These are phyloP conservation scores for Rhizopogon vinicolor DNA, from an alignment of 768 basidiomycete species.

Conservation along the genomic window DNA sequence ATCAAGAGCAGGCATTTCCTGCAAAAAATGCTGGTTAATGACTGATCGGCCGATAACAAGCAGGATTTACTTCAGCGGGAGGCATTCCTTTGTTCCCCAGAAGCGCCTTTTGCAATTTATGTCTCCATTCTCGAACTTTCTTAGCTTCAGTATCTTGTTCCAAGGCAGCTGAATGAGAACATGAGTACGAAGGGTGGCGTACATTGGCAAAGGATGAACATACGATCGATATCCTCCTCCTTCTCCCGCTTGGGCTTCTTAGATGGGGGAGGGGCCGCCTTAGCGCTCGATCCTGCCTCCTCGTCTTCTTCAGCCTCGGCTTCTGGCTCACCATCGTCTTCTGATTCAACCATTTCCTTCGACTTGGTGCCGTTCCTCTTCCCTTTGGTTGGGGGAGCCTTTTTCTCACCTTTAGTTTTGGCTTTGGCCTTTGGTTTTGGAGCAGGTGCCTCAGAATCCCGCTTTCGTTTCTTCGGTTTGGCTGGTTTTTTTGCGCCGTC, in stretches of 20 bases:
- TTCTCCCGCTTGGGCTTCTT: constrained; percentile 62
- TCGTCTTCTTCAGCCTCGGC: constrained; percentile 44
- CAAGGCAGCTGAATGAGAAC: constrained; percentile 31
- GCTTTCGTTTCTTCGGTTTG: constrained; percentile 57
- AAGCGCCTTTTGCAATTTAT: constrained; percentile 87
- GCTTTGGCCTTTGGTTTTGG: constrained; percentile 36
- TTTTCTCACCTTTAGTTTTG: constrained; percentile 43
- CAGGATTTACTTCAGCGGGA: constrained; percentile 53
- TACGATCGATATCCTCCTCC: constrained; percentile 59
- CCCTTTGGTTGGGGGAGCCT: constrained; percentile 23
- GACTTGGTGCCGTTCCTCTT: constrained; percentile 60
- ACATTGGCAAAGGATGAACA: constrained; percentile 14
- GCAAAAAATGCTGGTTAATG: constrained; percentile 6
- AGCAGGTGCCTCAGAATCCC: constrained; percentile 47
- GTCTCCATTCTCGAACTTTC: constrained; percentile 88
- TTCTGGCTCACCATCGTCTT: constrained; percentile 50
- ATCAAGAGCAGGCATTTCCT: constrained; percentile 80
- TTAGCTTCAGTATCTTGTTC: constrained; percentile 56
- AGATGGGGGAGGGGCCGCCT: constrained; percentile 53
- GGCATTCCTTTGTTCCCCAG: constrained; percentile 61
- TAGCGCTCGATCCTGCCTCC: constrained; percentile 47
- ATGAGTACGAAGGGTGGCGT: constrained; percentile 4
- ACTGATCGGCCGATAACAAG: constrained; percentile 1
- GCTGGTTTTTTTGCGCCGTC: constrained; percentile 46
- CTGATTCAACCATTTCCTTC: constrained; percentile 61